Percentiles rank a stretch among this genome's conserved stretches.
Evolutionary conservation across 1,284 basidiomycete genomes (phyloP).

Genomic region (Leccinum angustisporum): DNA sequence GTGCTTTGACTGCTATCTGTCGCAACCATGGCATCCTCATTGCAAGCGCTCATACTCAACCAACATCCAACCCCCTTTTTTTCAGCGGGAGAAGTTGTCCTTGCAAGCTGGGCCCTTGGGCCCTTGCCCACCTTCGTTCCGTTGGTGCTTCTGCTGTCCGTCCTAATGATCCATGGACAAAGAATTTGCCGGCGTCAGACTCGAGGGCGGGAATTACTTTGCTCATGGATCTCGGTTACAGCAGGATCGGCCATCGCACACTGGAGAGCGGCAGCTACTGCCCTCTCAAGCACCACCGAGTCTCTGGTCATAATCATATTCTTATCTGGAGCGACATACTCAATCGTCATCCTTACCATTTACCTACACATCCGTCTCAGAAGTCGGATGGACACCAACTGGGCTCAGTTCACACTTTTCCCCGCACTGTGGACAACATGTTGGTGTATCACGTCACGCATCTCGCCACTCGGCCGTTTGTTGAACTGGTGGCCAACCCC

Average conservation of each 20-base stretch:
- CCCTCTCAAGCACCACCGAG: slow-evolving; percentile 51
- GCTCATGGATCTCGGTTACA: slow-evolving; percentile 45
- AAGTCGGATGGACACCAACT: slow-evolving; percentile 32
- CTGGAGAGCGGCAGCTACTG: slow-evolving; percentile 48
- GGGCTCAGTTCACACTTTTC: slow-evolving; percentile 54
- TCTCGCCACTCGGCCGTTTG: slow-evolving; percentile 67
- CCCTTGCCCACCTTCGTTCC: slow-evolving; percentile 54
- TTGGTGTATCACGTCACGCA: slow-evolving; percentile 52
- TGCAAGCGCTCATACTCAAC: slow-evolving; percentile 29
- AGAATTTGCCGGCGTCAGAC: slow-evolving; percentile 41
- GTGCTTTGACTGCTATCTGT: slow-evolving; percentile 9
- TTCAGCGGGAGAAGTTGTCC: slow-evolving; percentile 34
- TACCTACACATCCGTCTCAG: slow-evolving; percentile 40
- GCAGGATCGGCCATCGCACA: slow-evolving; percentile 48
- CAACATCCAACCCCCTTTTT: slow-evolving; percentile 35
- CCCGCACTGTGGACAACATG: slow-evolving; percentile 66
- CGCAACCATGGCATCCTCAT: slow-evolving; percentile 22
- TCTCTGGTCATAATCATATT: slow-evolving; percentile 49
- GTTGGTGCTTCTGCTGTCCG: slow-evolving; percentile 45
- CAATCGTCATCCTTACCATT: slow-evolving; percentile 38
- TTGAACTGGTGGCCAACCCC: slow-evolving; percentile 62
- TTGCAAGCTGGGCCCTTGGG: slow-evolving; percentile 48
- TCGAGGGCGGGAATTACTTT: slow-evolving; percentile 31
- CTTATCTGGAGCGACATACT: slow-evolving; percentile 43
- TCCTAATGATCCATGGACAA: slow-evolving; percentile 50